Conservation (phyloP, 1,284 basidiomycete species). For the Ceratobasidium sp. region DNA sequence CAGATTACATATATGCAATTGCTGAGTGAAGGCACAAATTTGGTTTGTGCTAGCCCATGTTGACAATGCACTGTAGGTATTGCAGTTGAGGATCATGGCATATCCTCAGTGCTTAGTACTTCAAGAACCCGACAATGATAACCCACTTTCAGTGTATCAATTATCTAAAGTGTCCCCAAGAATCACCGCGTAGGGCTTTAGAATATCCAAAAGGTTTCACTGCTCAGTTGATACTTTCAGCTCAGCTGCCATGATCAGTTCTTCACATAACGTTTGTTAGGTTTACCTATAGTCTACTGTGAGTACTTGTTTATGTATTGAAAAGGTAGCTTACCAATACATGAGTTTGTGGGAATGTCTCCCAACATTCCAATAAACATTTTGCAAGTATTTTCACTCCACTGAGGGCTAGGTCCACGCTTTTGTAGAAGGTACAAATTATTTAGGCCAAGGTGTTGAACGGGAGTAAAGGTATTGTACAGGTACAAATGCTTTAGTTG, state of each 20-base stretch:
- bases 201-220: background rate
- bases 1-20: background rate
- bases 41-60: background rate
- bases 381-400: slow-evolving; percentile 31
- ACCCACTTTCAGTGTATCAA: background rate
- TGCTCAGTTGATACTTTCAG: background rate
- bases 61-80: background rate
- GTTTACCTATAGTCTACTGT: background rate
- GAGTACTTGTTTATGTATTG: background rate
- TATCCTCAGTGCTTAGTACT: background rate
- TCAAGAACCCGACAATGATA: background rate
- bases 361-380: slow-evolving; percentile 41
- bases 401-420: slow-evolving; percentile 34
- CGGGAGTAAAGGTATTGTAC: background rate
- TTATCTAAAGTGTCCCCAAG: background rate
- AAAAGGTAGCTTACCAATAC: slow-evolving; percentile 21
- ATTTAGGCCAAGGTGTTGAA: slow-evolving; percentile 42
- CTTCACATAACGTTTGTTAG: slow-evolving; percentile 17
- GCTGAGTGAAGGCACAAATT: background rate
- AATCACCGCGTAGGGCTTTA: background rate
- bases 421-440: slow-evolving; percentile 2
- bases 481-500: slow-evolving; percentile 16
- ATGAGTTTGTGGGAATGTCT: slow-evolving; percentile 16
- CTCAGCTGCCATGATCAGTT: background rate
- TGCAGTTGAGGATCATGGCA: background rate